phyloP scores from a whole-genome alignment of 805 yeast genomes.

The Priceomyces carsonii region DNA sequence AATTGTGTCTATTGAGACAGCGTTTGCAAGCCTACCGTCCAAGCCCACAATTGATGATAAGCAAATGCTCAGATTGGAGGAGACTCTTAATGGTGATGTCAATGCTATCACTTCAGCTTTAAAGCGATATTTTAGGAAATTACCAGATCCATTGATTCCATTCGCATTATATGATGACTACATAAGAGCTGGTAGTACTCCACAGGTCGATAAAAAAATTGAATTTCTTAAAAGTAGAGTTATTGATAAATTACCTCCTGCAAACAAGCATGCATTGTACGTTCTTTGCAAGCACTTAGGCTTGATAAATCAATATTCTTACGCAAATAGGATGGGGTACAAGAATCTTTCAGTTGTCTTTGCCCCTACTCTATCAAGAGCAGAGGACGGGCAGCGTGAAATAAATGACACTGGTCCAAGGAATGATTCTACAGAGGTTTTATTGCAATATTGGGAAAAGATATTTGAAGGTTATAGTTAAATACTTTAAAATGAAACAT shows the following conservation, averaged over 20 bases:
- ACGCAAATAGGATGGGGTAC: slow-evolving; percentile 74
- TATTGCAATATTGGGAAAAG: slow-evolving; percentile 50
- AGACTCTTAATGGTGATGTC: slow-evolving; percentile 61
- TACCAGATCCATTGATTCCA: slow-evolving; percentile 85
- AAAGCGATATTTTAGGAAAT: slow-evolving; percentile 80
- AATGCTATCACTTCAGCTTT: slow-evolving; percentile 85
- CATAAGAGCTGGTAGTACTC: slow-evolving; percentile 51
- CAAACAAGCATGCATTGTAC: slow-evolving; percentile 62
- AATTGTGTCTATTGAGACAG: slow-evolving; percentile 48
- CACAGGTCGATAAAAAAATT: slow-evolving; percentile 30
- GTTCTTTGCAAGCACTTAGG: slow-evolving; percentile 64
- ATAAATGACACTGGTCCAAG: slow-evolving; percentile 80
- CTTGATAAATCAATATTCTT: slow-evolving; percentile 53
- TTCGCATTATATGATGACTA: slow-evolving; percentile 65
- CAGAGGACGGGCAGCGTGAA: slow-evolving; percentile 76
- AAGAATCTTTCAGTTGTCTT: slow-evolving; percentile 88
- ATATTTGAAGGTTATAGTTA: slow-evolving; percentile 28
- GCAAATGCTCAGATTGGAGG: slow-evolving; percentile 31
- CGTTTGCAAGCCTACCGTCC: slow-evolving; percentile 32
- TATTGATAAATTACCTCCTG: slow-evolving; percentile 57
- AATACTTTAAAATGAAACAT: not conserved
- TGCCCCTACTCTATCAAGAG: slow-evolving; percentile 89
- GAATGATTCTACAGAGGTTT: slow-evolving; percentile 74
- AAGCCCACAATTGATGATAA: slow-evolving; percentile 33
- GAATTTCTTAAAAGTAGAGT: slow-evolving; percentile 44